Evolutionary conservation across 805 yeast genomes (phyloP).

Genomic region (Kodamaea jinghongensis): DNA sequence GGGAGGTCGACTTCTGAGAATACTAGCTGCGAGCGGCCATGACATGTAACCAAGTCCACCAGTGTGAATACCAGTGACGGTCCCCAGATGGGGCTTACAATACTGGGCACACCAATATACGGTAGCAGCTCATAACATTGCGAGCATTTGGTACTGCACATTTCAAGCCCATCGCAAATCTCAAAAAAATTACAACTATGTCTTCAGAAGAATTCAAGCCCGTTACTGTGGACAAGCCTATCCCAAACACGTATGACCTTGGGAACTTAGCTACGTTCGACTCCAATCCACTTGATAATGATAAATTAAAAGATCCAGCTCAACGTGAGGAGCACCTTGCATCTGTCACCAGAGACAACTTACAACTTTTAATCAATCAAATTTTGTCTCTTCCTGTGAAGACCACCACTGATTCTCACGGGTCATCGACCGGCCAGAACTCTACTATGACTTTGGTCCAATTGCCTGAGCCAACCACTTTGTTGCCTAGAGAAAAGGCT

Average conservation of each 20-base stretch:
- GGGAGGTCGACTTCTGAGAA: no score
- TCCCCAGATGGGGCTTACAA: no score
- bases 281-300: slow-evolving; percentile 75
- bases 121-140: slow-evolving; percentile 1
- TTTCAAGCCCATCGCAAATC: slow-evolving; percentile 6
- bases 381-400: slow-evolving; percentile 84
- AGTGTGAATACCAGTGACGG: no score
- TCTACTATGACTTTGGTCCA: slow-evolving; percentile 79
- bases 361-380: slow-evolving; percentile 88
- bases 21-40: no score
- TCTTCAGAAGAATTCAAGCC: slow-evolving; percentile 45
- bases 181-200: slow-evolving; percentile 2
- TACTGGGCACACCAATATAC: no score
- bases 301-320: slow-evolving; percentile 50
- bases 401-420: slow-evolving; percentile 73
- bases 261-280: slow-evolving; percentile 92
- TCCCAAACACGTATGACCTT: slow-evolving; percentile 84
- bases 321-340: slow-evolving; percentile 63
- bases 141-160: not conserved
- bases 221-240: slow-evolving; percentile 85
- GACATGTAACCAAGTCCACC: no score
- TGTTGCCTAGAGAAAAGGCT: slow-evolving; percentile 91
- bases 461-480: slow-evolving; percentile 80
- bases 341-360: slow-evolving; percentile 80
- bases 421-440: slow-evolving; percentile 57